Conservation (phyloP, 208 protist genomes). For the Herpetomonas tarakana region DNA sequence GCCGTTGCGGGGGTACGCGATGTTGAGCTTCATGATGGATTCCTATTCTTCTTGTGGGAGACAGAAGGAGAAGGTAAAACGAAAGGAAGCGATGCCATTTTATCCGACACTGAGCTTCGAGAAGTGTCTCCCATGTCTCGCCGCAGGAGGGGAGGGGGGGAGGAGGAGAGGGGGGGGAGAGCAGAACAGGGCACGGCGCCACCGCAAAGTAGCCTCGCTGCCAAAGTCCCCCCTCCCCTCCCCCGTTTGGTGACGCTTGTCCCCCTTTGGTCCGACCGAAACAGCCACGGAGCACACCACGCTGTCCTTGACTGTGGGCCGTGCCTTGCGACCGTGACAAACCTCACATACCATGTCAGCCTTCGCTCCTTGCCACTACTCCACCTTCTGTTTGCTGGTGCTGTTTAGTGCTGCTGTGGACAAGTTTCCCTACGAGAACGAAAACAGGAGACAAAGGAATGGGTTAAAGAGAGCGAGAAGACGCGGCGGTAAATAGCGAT, state of each 20-base stretch:
- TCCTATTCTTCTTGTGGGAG: not conserved
- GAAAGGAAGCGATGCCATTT: not conserved
- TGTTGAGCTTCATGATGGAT: slow-evolving; percentile 57
- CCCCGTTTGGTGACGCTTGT: not conserved
- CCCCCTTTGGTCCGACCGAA: not conserved
- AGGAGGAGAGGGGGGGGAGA: no score
- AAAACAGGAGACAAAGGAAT: not conserved
- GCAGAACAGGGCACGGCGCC: no score
- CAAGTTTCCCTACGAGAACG: not conserved
- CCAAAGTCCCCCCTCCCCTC: not conserved
- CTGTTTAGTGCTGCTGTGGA: not conserved
- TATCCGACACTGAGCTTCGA: not conserved
- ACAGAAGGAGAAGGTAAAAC: not conserved
- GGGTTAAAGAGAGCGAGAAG: not conserved
- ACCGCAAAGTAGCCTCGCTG: no score
- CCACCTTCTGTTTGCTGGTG: not conserved
- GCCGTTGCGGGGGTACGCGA: slow-evolving; percentile 59
- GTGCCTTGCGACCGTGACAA: no score
- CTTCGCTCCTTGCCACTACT: not conserved
- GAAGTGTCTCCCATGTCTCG: no score
- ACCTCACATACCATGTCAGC: not conserved
- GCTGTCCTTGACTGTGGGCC: no score
- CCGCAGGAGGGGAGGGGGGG: no score
- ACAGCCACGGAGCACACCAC: no score
- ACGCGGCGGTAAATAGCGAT: not conserved